These are phyloP conservation scores for Camellia oleifera DNA, from an alignment of 179 eudicot genomes.

Conservation along the genomic window DNA sequence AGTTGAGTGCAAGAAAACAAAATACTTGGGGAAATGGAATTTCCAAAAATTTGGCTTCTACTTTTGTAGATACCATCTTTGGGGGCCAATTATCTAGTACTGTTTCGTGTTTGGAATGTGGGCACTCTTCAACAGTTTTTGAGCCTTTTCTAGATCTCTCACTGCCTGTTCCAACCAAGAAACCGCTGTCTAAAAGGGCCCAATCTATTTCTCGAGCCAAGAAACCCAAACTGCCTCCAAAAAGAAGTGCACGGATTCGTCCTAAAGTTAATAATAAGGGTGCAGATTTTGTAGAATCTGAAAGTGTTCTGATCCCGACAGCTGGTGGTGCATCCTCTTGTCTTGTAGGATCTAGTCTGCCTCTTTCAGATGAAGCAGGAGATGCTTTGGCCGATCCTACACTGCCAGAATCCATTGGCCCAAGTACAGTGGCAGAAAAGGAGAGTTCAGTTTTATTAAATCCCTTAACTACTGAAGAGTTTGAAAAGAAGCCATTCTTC, in stretches of 20 bases:
- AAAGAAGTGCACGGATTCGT: constrained; percentile 46
- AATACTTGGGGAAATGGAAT: constrained; percentile 29
- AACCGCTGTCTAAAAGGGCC: constrained; percentile 51
- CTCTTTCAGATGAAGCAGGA: constrained; percentile 25
- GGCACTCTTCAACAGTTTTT: constrained; percentile 72
- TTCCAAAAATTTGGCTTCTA: constrained; percentile 29
- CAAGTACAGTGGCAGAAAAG: constrained; percentile 25
- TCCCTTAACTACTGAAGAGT: constrained; percentile 21
- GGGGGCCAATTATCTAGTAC: constrained; percentile 87
- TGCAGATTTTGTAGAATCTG: constrained; percentile 32
- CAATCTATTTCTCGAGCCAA: constrained; percentile 42
- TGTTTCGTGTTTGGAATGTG: constrained; percentile 82
- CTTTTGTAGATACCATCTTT: constrained; percentile 79
- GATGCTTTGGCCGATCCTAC: constrained; percentile 28
- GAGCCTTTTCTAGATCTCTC: constrained; percentile 92
- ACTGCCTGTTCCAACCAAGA: constrained; percentile 82
- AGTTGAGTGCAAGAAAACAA: constrained; percentile 39
- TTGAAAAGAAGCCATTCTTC: constrained; percentile 9
- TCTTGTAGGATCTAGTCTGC: constrained; percentile 17
- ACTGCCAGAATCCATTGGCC: constrained; percentile 22
- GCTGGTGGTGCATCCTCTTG: constrained; percentile 20
- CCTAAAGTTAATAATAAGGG: constrained; percentile 45
- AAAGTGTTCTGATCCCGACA: constrained; percentile 25
- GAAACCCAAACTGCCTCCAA: constrained; percentile 76
- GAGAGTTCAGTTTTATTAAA: constrained; percentile 5